Evolutionary conservation across 169 alveolate genomes (phyloP), one percentile per base, ranked within the genome.

Genomic region (Plasmodium ovale): DNA sequence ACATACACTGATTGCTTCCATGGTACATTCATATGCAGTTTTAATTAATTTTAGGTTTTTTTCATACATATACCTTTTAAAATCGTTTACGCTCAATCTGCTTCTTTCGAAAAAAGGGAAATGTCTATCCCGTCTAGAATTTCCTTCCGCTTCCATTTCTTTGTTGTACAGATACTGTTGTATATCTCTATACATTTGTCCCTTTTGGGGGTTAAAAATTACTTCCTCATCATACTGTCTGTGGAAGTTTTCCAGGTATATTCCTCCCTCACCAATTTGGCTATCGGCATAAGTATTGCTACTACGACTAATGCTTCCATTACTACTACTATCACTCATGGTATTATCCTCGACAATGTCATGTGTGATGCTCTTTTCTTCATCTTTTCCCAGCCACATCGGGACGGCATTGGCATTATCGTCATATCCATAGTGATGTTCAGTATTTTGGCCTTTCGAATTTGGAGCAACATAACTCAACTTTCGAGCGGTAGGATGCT

Each of bases 11-110:
- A 92, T 89, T 5, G 91, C 95, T 53, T 44, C 89, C 93, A 85
- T 89, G 9, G 92, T 87, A 25, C 94, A 93, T n/a, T 92, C 95
- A 74, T 92, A 87, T 0, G 94, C 88, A 0, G 92, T 72, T 71
- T 87, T 85, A 87, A 92, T 92, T 27, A 92, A 91, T 16, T 89
- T 93, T 23, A 89, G 42, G 37, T 92, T 93, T 31, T 82, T 87
- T 12, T 89, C 85, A 71, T 56, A 87, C 44, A 93, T 89, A 33
- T 49, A 87, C 4, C 62, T 56, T 70, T 89, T 89, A 47, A 87
- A n/a, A 56, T 87, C 90, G n/a, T 59, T 49, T 37, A 29, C 51
- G 14, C 5, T 54, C 23, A 42, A 3, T 21, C 60, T 74, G 16
- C 21, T 27, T 42, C 39, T 74, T 12, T 74, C 88, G 37, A 74